A percentile compares a stretch with the other conserved stretches of the same genome.
Conservation (phyloP, 495 filamentous ascomycete species). For the Lasiosphaeria ovina region DNA sequence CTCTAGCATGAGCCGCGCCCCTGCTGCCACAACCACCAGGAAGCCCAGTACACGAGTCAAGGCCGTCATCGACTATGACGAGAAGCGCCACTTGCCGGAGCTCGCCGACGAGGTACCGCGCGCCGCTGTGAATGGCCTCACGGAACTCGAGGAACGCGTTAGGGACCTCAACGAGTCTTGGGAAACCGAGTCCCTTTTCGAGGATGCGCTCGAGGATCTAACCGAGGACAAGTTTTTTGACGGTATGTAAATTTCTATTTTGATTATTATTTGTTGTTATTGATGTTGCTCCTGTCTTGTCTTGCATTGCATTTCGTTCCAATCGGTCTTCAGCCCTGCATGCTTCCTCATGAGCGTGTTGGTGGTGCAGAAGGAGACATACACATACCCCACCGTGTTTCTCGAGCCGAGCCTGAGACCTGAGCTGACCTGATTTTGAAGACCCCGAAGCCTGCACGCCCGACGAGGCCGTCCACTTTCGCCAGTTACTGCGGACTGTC, state of each 20-base stretch:
- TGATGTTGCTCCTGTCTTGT: background rate
- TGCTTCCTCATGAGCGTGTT: too few relatives aligned
- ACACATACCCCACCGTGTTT: too few relatives aligned
- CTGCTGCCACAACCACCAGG: slow-evolving; percentile 7
- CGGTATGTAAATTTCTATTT: slow-evolving; percentile 45
- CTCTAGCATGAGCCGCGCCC: slow-evolving; percentile 11
- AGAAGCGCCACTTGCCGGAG: slow-evolving; percentile 79
- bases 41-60: slow-evolving; percentile 70
- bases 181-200: slow-evolving; percentile 67
- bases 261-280: slow-evolving; percentile 11
- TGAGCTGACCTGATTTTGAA: slow-evolving; percentile 12
- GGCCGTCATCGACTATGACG: slow-evolving; percentile 84
- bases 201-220: slow-evolving; percentile 63
- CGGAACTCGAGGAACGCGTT: slow-evolving; percentile 56
- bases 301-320: background rate
- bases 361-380: background rate
- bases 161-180: slow-evolving; percentile 62
- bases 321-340: background rate
- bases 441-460: slow-evolving; percentile 64
- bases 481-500: slow-evolving; percentile 67
- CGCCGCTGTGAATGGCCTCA: slow-evolving; percentile 31
- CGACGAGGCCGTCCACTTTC: slow-evolving; percentile 67
- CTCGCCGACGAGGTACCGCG: slow-evolving; percentile 52
- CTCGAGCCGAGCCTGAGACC: background rate
- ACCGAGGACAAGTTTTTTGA: slow-evolving; percentile 60